Percentiles rank a stretch among this genome's conserved stretches.
Evolutionary conservation across 345 rosid species (phyloP).

Genomic region (Hibiscus tridactylites): DNA sequence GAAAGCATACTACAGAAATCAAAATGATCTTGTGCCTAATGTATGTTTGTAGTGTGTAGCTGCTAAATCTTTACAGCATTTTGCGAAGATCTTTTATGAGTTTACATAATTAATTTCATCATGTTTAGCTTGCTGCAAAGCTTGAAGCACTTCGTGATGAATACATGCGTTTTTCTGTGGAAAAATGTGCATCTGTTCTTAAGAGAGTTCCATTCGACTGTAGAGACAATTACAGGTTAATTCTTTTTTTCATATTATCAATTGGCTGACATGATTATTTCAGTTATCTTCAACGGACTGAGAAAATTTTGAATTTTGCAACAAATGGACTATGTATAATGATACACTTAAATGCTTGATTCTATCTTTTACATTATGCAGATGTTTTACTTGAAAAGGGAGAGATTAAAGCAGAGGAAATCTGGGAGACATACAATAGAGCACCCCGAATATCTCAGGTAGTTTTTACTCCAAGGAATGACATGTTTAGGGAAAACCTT

Average conservation of each 20-base stretch:
- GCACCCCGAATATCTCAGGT: slow-evolving; percentile 78
- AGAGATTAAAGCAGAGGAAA: slow-evolving; percentile 68
- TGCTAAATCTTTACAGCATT: slow-evolving; percentile 4
- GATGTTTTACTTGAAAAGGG: slow-evolving; percentile 76
- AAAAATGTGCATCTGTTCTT: slow-evolving; percentile 70
- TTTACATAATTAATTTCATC: slow-evolving; percentile 7
- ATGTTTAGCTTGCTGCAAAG: slow-evolving; percentile 70
- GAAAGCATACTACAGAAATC: slow-evolving; percentile 76
- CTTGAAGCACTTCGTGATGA: slow-evolving; percentile 91
- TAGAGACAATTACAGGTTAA: slow-evolving; percentile 84
- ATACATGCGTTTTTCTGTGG: slow-evolving; percentile 74
- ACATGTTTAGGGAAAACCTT: neutral
- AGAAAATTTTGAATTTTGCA: neutral
- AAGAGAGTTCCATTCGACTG: slow-evolving; percentile 79
- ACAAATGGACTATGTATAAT: neutral
- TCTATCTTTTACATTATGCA: slow-evolving; percentile 22
- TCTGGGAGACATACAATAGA: slow-evolving; percentile 69
- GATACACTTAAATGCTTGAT: neutral
- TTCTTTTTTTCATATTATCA: slow-evolving; percentile 2
- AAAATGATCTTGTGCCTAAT: slow-evolving; percentile 80
- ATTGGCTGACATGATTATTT: slow-evolving; percentile 1
- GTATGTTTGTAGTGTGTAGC: slow-evolving; percentile 24
- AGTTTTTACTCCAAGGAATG: slow-evolving; percentile 6
- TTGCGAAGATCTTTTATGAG: slow-evolving; percentile 1
- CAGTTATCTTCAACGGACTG: neutral